Percentiles rank a stretch among this genome's conserved stretches.
Evolutionary conservation across 176 grass and related monocot genomes (phyloP).

Genomic region (Otatea glauca): DNA sequence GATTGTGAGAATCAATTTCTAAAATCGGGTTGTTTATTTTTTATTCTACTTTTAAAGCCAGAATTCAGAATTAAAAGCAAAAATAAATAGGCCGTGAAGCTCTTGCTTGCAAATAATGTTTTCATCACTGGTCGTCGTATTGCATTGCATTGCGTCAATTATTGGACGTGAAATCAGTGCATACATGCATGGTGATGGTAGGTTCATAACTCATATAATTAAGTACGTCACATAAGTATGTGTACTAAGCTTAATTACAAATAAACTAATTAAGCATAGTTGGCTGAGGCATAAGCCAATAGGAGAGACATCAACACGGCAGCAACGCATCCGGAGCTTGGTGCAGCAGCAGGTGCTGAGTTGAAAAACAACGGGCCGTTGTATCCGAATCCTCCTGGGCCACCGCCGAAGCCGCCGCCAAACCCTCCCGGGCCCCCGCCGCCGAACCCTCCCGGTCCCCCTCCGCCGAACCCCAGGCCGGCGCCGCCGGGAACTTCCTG

Average conservation of each 20-base stretch:
- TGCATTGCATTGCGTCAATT: no score
- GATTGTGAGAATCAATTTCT: no score
- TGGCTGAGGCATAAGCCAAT: neutral
- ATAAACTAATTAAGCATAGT: neutral
- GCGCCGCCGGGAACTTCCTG: neutral
- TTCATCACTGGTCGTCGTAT: no score
- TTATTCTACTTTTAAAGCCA: no score
- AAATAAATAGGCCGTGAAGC: no score
- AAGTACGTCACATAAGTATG: neutral
- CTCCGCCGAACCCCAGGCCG: neutral
- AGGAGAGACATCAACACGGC: neutral
- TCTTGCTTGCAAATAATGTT: no score
- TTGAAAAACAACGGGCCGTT: neutral
- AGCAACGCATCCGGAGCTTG: neutral
- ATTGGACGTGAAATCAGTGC: no score
- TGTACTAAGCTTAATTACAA: neutral
- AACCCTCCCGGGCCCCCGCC: slow-evolving; percentile 5
- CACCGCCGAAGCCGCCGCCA: neutral
- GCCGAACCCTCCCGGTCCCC: slow-evolving; percentile 16
- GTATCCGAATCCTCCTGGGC: slow-evolving; percentile 24
- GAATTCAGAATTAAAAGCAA: no score
- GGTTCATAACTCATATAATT: no score
- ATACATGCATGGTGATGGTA: no score
- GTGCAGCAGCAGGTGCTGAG: neutral
- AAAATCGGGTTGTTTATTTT: no score